These are phyloP conservation scores for Poteriospumella lacustris DNA, from an alignment of 108 stramenopile species.

Conservation along the genomic window DNA sequence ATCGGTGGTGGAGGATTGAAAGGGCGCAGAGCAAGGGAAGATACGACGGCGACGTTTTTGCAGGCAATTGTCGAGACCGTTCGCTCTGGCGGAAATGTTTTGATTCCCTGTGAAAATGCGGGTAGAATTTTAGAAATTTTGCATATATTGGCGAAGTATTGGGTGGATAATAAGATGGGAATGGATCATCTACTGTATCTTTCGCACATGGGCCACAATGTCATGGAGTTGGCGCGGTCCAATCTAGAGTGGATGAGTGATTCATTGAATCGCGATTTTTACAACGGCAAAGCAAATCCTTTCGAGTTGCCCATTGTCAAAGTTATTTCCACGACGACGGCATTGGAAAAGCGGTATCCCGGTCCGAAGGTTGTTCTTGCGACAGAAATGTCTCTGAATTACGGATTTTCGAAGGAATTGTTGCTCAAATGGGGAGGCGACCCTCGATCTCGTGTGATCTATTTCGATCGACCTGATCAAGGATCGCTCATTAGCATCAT, in stretches of 20 bases:
- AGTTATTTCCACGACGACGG: background rate
- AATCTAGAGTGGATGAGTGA: conserved; percentile 21
- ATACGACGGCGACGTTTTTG: background rate
- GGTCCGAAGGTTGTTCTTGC: conserved; percentile 27
- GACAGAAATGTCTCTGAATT: background rate
- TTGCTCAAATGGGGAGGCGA: conserved; percentile 30
- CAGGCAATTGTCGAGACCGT: background rate
- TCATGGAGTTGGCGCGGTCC: background rate
- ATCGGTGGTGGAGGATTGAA: background rate
- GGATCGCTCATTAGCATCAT: background rate
- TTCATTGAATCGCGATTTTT: background rate
- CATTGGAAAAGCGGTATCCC: background rate
- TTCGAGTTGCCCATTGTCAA: conserved; percentile 9
- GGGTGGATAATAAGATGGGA: conserved; percentile 20
- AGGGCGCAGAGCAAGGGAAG: background rate
- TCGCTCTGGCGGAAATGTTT: conserved; percentile 25
- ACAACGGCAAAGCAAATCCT: conserved; percentile 28
- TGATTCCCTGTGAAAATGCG: conserved; percentile 15
- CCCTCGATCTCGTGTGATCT: conserved; percentile 21
- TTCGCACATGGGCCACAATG: conserved; percentile 15
- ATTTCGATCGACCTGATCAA: background rate
- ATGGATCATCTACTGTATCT: conserved; percentile 19
- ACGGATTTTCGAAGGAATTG: conserved; percentile 4
- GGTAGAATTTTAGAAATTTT: conserved; percentile 23
- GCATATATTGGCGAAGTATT: background rate